These are phyloP conservation scores for Cronartium ribicola DNA, from an alignment of 1,284 basidiomycete species.

Conservation along the genomic window DNA sequence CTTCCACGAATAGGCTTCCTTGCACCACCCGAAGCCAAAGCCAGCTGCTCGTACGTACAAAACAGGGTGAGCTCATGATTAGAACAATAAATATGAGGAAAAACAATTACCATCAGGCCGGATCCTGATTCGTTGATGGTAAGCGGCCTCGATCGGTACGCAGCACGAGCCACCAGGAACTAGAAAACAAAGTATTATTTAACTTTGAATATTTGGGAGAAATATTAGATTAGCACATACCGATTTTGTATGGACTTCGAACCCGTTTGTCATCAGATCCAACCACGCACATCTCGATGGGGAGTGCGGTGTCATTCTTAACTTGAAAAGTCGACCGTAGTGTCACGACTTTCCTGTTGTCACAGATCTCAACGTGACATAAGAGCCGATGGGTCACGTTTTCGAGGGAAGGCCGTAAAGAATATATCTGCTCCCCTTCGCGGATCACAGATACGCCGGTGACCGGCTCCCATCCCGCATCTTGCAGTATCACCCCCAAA, in stretches of 20 bases:
- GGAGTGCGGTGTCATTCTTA: conserved; percentile 86
- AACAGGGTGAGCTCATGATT: conserved; percentile 20
- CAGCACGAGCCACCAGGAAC: conserved; percentile 83
- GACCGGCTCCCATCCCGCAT: conserved; percentile 85
- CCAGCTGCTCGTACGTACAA: conserved; percentile 62
- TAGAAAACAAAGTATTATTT: conserved; percentile 46
- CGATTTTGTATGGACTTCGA: conserved; percentile 76
- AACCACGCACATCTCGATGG: conserved; percentile 85
- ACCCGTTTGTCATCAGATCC: conserved; percentile 78
- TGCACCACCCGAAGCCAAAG: conserved; percentile 90
- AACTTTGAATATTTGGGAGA: neutral
- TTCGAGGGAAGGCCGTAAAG: conserved; percentile 71
- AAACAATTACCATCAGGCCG: conserved; percentile 78
- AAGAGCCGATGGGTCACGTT: conserved; percentile 77
- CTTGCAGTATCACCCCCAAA: conserved; percentile 76
- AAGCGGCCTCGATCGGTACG: conserved; percentile 86
- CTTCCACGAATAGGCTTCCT: conserved; percentile 77
- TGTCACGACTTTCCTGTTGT: conserved; percentile 93
- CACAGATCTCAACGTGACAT: conserved; percentile 82
- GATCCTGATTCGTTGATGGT: conserved; percentile 73
- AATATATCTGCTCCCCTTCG: conserved; percentile 87
- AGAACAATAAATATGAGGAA: neutral
- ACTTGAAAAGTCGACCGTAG: conserved; percentile 89
- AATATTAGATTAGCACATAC: conserved; percentile 52
- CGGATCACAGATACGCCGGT: conserved; percentile 85